Base-by-base conservation (phyloP, 148 eudicot genomes). In the Fagopyrum esculentum region DNA sequence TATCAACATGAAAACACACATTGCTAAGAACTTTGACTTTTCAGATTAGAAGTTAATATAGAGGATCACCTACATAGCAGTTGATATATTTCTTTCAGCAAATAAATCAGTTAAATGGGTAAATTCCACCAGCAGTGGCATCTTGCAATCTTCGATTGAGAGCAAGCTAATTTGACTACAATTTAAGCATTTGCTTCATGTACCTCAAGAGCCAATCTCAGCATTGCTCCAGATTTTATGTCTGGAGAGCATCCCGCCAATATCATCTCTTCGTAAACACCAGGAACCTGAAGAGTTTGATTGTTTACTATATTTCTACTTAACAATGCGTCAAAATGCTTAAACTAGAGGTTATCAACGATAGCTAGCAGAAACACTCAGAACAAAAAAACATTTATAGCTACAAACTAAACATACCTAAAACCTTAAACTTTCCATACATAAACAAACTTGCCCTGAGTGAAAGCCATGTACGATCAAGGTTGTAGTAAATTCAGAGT, bases 201-300 rank as follows among this genome's bases (percentile, higher is more conserved):
- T 91, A 92, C 83, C 85, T 83, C 78, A n/a, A 94, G 83, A 71
- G 96, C 98, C 78, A 97, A 94, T 50, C 97, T 86, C 82, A 94
- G 60, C 96, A 89, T 89, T 63, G 98, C 84, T 83, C 97, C 86
- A 75, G 97, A 93, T 85, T 92, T 94, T 82, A 86, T 84, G 60
- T 94, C 98, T 52, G 98, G 98, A 43, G 80, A 74, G 79, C 93
- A 90, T 48, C 97, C 98, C 54, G 93, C 89, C 78, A 84, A 79
- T 56, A 94, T 85, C 97, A 94, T 90, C 80, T 94, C 97, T 84
- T 94, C 98, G 75, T 87, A 94, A 7, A 94, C 96, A 74, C 86
- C 83, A 60, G 98, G 98, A 77, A 94, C 97, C 98, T 94, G 87
- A 78, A 85, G 81, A 9, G 45, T 49, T 10, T 73, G 15, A 22